Evolutionary conservation across 2,329 filamentous ascomycete genomes (phyloP).

Genomic region (Fusarium mangiferae): DNA sequence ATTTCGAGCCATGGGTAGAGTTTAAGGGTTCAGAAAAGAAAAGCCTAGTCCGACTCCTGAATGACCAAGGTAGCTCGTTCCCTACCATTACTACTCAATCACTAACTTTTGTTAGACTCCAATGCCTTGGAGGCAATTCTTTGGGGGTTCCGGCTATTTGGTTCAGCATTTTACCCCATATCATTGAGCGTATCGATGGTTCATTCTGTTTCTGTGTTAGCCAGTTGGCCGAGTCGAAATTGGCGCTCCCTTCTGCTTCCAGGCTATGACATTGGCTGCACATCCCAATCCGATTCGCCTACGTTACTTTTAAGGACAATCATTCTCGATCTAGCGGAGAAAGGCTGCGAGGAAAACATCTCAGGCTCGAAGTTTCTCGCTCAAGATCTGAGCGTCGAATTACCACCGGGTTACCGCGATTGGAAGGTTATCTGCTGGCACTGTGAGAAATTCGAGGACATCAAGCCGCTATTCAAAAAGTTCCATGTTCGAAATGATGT

Average conservation of each 20-base stretch:
- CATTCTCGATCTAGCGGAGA: fast-evolving
- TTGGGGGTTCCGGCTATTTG: not conserved
- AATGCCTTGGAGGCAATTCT: not conserved
- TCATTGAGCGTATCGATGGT: not conserved
- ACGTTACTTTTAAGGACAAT: fast-evolving
- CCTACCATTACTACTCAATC: fast-evolving
- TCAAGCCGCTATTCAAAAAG: not conserved
- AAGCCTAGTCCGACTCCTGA: too few relatives aligned
- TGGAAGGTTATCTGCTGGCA: not conserved
- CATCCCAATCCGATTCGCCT: not conserved
- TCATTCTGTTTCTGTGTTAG: not conserved
- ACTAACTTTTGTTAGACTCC: fast-evolving
- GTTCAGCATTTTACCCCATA: not conserved
- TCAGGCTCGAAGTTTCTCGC: fast-evolving
- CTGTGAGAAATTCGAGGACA: not conserved
- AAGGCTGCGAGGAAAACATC: fast-evolving
- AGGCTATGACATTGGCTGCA: fast-evolving
- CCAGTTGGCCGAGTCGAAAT: not conserved
- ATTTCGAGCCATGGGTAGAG: too few relatives aligned
- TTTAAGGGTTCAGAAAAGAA: too few relatives aligned
- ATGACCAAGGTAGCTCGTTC: not conserved
- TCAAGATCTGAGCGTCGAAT: not conserved
- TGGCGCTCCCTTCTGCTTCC: not conserved
- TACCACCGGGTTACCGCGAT: fast-evolving
- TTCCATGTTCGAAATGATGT: too few relatives aligned